phyloP scores from a whole-genome alignment of 305 asterid species.

The Ajuga reptans region DNA sequence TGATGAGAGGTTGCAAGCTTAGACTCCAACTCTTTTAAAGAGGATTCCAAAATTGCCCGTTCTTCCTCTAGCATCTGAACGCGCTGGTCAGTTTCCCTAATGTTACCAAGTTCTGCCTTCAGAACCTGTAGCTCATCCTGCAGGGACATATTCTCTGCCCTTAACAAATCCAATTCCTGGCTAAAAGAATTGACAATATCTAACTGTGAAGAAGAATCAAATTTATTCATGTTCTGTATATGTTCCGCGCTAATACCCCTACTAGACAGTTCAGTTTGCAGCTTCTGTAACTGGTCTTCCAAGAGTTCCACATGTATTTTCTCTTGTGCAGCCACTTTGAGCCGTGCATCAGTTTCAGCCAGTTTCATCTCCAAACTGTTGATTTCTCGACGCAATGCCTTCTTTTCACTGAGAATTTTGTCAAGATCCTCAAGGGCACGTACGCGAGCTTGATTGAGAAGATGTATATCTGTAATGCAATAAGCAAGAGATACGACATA shows the following conservation, averaged over 20 bases:
- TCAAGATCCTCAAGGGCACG: constrained; percentile 72
- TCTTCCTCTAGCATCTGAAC: constrained; percentile 69
- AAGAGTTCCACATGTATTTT: constrained; percentile 62
- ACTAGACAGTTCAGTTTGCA: constrained; percentile 46
- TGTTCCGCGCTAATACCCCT: constrained; percentile 36
- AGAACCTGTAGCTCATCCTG: constrained; percentile 59
- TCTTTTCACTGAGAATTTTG: constrained; percentile 61
- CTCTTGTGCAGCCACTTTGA: constrained; percentile 78
- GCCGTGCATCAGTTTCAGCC: constrained; percentile 80
- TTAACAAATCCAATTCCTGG: constrained; percentile 52
- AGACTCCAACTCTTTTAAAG: constrained; percentile 57
- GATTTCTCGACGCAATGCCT: constrained; percentile 73
- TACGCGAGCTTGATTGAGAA: constrained; percentile 77
- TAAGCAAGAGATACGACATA: constrained; percentile 15
- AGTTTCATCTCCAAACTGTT: constrained; percentile 65
- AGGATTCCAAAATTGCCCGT: constrained; percentile 47
- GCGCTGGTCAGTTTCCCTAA: constrained; percentile 60
- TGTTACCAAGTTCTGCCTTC: constrained; percentile 46
- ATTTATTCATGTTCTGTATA: constrained; percentile 28
- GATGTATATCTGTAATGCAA: constrained; percentile 56
- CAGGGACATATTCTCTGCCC: constrained; percentile 59
- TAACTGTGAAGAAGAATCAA: constrained; percentile 32
- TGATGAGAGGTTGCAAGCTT: constrained; percentile 67
- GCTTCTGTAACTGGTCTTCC: constrained; percentile 65
- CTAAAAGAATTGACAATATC: constrained; percentile 33